Conservation (phyloP, 2,329 filamentous ascomycete genomes). For the Paecilomyces variotii region DNA sequence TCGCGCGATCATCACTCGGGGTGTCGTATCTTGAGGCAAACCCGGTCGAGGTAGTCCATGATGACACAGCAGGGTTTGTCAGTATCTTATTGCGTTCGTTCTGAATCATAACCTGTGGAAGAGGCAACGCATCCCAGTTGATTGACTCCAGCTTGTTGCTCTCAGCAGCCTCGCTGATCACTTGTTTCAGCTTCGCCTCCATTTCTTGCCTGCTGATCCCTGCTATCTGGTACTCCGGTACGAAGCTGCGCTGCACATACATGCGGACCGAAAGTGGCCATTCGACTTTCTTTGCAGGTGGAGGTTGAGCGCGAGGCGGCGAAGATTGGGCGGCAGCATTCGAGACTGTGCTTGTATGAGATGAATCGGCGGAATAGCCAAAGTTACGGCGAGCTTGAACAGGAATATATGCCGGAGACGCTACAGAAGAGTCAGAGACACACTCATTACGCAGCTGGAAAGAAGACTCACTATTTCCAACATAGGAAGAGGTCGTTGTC, state of each 20-base stretch:
- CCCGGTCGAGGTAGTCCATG: conserved; percentile 20
- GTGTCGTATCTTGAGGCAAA: conserved; percentile 14
- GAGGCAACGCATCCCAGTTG: conserved; percentile 74
- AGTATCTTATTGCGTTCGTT: conserved; percentile 53
- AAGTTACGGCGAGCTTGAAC: conserved; percentile 57
- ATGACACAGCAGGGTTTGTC: conserved; percentile 36
- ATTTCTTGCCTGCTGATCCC: conserved; percentile 61
- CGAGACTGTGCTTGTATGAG: conserved; percentile 8
- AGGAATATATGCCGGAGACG: conserved; percentile 51
- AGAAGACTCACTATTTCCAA: conserved; percentile 23
- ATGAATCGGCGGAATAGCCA: conserved; percentile 29
- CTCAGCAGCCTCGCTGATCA: conserved; percentile 77
- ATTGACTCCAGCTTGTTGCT: conserved; percentile 61
- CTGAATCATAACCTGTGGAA: conserved; percentile 77
- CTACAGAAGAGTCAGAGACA: conserved; percentile 8
- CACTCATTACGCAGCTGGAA: not conserved
- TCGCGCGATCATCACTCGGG: conserved; percentile 36
- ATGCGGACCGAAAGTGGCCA: conserved; percentile 76
- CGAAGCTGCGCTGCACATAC: conserved; percentile 87
- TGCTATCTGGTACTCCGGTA: conserved; percentile 59
- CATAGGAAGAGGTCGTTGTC: conserved; percentile 18
- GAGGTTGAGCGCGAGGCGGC: conserved; percentile 29
- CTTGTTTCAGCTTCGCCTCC: conserved; percentile 73
- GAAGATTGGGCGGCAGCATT: conserved; percentile 14
- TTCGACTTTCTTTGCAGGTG: conserved; percentile 50